These are phyloP conservation scores for Dalbergia cultrata DNA, from an alignment of 306 rosid genomes.

Conservation along the genomic window DNA sequence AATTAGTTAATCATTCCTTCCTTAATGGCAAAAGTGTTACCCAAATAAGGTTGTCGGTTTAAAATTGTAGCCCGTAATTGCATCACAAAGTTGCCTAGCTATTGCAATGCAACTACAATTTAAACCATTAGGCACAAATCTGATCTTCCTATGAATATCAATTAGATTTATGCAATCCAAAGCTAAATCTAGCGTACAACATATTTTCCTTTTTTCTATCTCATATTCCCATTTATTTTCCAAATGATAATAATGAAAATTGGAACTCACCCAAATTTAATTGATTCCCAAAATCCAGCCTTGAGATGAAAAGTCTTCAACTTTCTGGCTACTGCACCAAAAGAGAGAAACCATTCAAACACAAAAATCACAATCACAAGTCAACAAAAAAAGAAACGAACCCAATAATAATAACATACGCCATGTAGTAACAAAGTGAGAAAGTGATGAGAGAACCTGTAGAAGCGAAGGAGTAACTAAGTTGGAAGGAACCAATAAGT, in stretches of 20 bases:
- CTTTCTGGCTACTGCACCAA: constrained; percentile 65
- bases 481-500: constrained; percentile 53
- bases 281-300: constrained; percentile 93
- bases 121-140: not conserved
- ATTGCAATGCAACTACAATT: not conserved
- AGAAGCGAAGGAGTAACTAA: constrained; percentile 42
- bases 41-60: too few relatives aligned
- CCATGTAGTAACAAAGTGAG: not conserved
- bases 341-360: not conserved
- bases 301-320: constrained; percentile 62
- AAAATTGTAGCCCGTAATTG: too few relatives aligned
- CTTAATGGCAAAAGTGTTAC: too few relatives aligned
- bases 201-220: not conserved
- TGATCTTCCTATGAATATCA: constrained; percentile 14
- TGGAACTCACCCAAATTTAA: constrained; percentile 84
- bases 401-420: not conserved
- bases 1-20: too few relatives aligned
- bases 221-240: not conserved
- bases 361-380: constrained; percentile 3
- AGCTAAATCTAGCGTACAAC: not conserved
- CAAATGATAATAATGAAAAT: constrained; percentile 13
- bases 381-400: not conserved
- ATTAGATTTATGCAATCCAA: constrained; percentile 31
- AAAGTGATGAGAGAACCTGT: constrained; percentile 9
- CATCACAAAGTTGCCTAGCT: too few relatives aligned